These are phyloP conservation scores for Aspergillus calidoustus DNA, from an alignment of 2,329 filamentous ascomycete species.

Conservation along the genomic window DNA sequence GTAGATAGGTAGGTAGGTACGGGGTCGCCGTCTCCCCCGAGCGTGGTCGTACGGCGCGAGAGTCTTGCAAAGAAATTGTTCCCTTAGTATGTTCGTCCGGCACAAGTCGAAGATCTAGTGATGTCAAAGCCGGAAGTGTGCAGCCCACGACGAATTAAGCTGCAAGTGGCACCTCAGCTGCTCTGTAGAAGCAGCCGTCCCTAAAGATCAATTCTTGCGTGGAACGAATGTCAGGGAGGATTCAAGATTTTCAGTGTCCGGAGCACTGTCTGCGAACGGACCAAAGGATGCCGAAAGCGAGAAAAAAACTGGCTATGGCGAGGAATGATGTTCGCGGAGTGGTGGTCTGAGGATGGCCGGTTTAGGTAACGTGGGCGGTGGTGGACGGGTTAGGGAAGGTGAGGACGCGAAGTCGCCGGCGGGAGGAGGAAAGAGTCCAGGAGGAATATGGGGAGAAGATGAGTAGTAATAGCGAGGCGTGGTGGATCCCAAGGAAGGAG, in stretches of 20 bases:
- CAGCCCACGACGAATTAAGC: conserved; percentile 23
- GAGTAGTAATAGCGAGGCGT: conserved; percentile 23
- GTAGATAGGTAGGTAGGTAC: conserved; percentile 29
- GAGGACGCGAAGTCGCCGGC: conserved; percentile 30
- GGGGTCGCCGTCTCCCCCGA: conserved; percentile 51
- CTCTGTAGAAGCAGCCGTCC: conserved; percentile 24
- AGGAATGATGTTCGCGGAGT: conserved; percentile 13
- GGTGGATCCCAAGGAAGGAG: conserved; percentile 28
- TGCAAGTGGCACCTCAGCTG: conserved; percentile 25
- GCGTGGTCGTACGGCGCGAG: conserved; percentile 48
- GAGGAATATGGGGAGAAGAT: conserved; percentile 31
- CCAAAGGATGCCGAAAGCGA: conserved; percentile 4
- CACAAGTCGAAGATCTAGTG: conserved; percentile 16
- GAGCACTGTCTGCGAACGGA: conserved; percentile 7
- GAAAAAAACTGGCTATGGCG: neutral
- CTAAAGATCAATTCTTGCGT: conserved; percentile 5
- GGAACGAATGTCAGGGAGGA: neutral
- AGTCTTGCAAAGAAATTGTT: conserved; percentile 27
- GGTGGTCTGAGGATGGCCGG: conserved; percentile 22
- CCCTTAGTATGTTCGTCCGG: conserved; percentile 21
- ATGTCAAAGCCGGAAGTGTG: conserved; percentile 24
- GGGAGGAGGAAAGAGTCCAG: conserved; percentile 23
- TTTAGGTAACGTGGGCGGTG: conserved; percentile 28
- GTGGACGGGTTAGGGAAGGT: conserved; percentile 25
- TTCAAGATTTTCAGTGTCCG: conserved; percentile 9